Base-by-base conservation (phyloP, 495 filamentous ascomycete species). In the Pyrenopolyporus hunteri region DNA sequence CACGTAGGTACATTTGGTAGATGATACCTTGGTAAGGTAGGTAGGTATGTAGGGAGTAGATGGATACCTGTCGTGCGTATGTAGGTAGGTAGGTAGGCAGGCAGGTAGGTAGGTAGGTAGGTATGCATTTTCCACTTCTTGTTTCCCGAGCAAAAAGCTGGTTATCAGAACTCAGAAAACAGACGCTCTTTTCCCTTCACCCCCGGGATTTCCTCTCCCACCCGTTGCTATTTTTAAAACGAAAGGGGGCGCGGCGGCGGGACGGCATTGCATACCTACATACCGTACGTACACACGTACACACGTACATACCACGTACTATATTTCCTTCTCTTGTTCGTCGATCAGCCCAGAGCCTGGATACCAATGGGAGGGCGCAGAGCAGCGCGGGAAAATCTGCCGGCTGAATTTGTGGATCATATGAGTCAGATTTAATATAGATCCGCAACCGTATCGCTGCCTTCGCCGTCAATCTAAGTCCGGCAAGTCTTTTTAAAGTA, bases 371-470 rank as follows among this genome's bases (percentile, higher is more conserved):
- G 48, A 56, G 36, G 14, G 9, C 31, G 19, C 32, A 37, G 44
- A 7, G 31, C 22, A 73, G 64, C 74, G 69, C 76, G 72, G 75
- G 53, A 78, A 74, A 78, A 78, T 67, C 51, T 52, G 49, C 75
- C 76, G 77, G 75, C 51, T 74, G 70, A 78, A 77, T 72, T 42
- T 50, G 33, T 20, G 60, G 73, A 80, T 79, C 76, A 78, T 77
- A 78, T 79, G 74, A 76, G 71, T 67, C 71, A 67, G 71, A 67
- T 53, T 53, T 50, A 66, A 71, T 69, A 70, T 69, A 69, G 68
- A 70, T 67, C 42, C 52, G 52, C 37, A 51, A 46, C 51, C 52
- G 51, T 47, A 14, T 59, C 53, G 59, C 53, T 43, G 57, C 47
- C 32, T 5, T 29, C n/a, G 6, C 23, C 42, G 22, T 13, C 25